Conservation (phyloP, 1,139 yeast genomes). For the Zygosaccharomyces pseudobailii region DNA sequence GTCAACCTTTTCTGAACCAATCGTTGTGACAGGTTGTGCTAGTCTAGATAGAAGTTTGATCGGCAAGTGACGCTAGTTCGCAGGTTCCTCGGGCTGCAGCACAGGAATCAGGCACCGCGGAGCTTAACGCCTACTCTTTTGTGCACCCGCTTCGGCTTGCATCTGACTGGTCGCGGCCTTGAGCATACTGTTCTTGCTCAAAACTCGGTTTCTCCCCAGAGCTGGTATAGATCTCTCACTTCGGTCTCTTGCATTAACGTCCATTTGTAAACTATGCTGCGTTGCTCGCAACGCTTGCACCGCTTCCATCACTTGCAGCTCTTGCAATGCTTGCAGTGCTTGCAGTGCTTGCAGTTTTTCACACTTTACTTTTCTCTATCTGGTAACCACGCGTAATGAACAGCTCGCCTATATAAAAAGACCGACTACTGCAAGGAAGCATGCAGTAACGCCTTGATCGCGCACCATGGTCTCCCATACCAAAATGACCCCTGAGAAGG, state of each 20-base stretch:
- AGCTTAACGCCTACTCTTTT: too few relatives aligned
- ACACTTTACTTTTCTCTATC: constrained; percentile 1
- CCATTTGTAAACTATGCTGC: not conserved
- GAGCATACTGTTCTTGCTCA: not conserved
- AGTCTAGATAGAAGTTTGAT: too few relatives aligned
- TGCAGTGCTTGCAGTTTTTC: not conserved
- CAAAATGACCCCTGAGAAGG: constrained; percentile 25
- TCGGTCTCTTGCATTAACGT: too few relatives aligned
- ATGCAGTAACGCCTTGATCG: not conserved
- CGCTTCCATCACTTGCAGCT: too few relatives aligned
- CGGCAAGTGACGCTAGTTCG: too few relatives aligned
- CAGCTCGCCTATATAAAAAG: not conserved
- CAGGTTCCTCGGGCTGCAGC: too few relatives aligned
- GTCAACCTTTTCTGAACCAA: too few relatives aligned
- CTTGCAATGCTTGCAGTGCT: too few relatives aligned
- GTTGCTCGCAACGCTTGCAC: not conserved
- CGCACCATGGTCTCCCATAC: not conserved
- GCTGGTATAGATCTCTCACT: not conserved
- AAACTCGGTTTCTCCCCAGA: not conserved
- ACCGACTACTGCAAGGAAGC: not conserved
- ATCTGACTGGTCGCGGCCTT: not conserved
- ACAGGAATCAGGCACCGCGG: too few relatives aligned
- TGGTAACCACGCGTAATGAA: constrained; percentile 3
- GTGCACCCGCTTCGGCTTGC: too few relatives aligned
- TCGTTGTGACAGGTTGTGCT: too few relatives aligned